A percentile compares a stretch with the other conserved stretches of the same genome.
Evolutionary conservation across 768 basidiomycete genomes (phyloP).

Genomic region (Leccinum sublutescens): DNA sequence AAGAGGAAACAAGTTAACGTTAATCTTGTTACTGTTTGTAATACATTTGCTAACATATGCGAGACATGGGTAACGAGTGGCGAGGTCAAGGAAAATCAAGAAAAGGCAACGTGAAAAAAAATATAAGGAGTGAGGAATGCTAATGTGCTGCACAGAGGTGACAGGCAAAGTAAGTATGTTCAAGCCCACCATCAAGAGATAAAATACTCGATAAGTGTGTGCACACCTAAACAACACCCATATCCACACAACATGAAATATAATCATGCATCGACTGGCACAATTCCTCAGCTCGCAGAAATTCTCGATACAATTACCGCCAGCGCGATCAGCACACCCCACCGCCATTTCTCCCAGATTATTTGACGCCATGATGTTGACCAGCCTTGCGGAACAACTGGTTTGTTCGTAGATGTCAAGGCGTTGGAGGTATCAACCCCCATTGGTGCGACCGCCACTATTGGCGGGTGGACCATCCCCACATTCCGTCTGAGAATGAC

Average conservation of each 20-base stretch:
- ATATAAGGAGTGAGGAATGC: conserved; percentile 12
- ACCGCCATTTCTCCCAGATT: conserved; percentile 82
- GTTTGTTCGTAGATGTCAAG: conserved; percentile 28
- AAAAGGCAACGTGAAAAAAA: conserved; percentile 8
- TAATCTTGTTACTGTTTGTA: conserved; percentile 15
- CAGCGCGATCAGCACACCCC: conserved; percentile 74
- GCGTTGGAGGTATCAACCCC: conserved; percentile 19
- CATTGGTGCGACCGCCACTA: conserved; percentile 4
- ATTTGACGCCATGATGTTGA: conserved; percentile 61
- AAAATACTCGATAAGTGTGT: conserved; percentile 15
- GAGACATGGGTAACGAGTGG: conserved; percentile 22
- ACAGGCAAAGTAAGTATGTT: conserved; percentile 13
- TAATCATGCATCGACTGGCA: conserved; percentile 2
- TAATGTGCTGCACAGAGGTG: conserved; percentile 7
- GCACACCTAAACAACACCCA: conserved; percentile 21
- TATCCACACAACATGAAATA: conserved; percentile 16
- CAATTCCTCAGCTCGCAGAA: conserved; percentile 45
- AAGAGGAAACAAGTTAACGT: conserved; percentile 3
- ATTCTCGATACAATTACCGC: conserved; percentile 77
- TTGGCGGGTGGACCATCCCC: conserved; percentile 25
- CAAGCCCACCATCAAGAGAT: conserved; percentile 12
- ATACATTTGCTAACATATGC: conserved; percentile 27
- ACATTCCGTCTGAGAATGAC: conserved; percentile 16
- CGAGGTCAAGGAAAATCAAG: conserved; percentile 7
- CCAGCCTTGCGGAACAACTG: conserved; percentile 46